A percentile compares a stretch with the other conserved stretches of the same genome.
Conservation (phyloP, 225 moss, liverwort and hornwort species). For the Antitrichia curtipendula region DNA sequence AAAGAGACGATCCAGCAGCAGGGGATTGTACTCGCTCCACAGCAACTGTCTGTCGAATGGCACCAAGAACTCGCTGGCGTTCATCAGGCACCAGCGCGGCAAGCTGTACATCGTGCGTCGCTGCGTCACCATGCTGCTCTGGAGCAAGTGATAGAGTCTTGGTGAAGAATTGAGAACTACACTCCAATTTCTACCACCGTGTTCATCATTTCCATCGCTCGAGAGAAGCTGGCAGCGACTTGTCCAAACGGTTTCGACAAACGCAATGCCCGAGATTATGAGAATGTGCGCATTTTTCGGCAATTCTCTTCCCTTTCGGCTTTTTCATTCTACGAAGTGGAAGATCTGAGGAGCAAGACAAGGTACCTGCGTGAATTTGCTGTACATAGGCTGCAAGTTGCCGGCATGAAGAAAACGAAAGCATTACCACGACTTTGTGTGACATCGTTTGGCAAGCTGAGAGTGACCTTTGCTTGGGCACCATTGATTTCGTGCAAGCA, state of each 20-base stretch:
- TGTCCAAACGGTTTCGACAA: not conserved
- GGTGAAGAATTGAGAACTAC: not conserved
- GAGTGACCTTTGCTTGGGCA: not conserved
- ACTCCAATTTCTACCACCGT: not conserved
- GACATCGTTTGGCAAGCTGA: not conserved
- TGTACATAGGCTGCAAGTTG: not conserved
- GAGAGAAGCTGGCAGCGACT: not conserved
- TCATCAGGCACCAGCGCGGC: constrained; percentile 49
- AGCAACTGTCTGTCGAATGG: constrained; percentile 28
- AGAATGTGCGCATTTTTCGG: not conserved
- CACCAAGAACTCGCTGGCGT: constrained; percentile 34
- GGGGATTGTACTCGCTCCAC: constrained; percentile 29
- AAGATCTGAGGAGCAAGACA: not conserved
- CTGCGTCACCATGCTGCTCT: constrained; percentile 59
- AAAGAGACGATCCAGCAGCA: not conserved
- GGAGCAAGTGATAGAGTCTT: constrained; percentile 9
- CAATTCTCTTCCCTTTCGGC: not conserved
- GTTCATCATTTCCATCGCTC: not conserved
- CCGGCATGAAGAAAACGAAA: not conserved
- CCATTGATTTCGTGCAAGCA: not conserved
- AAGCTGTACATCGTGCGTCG: constrained; percentile 70
- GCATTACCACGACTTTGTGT: not conserved
- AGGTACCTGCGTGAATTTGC: not conserved
- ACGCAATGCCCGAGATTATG: not conserved
- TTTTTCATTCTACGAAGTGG: not conserved